Evolutionary conservation across 2,329 filamentous ascomycete genomes (phyloP), one percentile per base, ranked within the genome.

Genomic region (Diaporthe sp.): DNA sequence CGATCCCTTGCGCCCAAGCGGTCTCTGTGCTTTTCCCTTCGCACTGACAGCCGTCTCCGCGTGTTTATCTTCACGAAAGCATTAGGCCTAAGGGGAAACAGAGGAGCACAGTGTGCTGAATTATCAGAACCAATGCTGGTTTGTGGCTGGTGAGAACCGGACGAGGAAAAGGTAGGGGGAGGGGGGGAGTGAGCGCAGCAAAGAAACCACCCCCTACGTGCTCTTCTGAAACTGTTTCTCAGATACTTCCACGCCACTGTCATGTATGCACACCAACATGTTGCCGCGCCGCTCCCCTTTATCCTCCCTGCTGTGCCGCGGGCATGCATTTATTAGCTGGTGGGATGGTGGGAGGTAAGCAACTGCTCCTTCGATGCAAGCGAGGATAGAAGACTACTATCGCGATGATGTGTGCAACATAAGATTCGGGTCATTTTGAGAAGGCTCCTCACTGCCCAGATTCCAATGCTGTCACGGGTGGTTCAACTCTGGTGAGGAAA

Each of bases 121-220:
- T 42, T 42, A 70, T 70, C 65, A 55, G 25, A 10, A 51, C 47
- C 5, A 7, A 63, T 49, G 44, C 34, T 65, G 58, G 20, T 28
- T 65, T 65, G 71, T 73, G 71, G 71, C 71, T 65, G 71, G 71
- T 65, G 58, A 65, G 58, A 61, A 47, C 6, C 8, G 57, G 42
- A 51, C 15, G 47, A 51, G 37, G n/a, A 42, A 53, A 49, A 22
- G 47, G 49, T 42, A 34, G 49, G 47, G 53, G 37, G 71, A 31
- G 25, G 58, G 47, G 68, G 53, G 61, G 39, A 44, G 71, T 65
- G 58, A 47, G 55, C 39, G 37, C 17, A 73, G 37, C 25, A 25
- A 72, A 22, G 31, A 12, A 17, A n/a, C 39, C 12, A 25, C 28
- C 42, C 44, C 42, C 71, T 73, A 39, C 37, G 53, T 51, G 44